These are phyloP conservation scores for Bipolaris cookei DNA, from an alignment of 2,329 filamentous ascomycete species.

Conservation along the genomic window DNA sequence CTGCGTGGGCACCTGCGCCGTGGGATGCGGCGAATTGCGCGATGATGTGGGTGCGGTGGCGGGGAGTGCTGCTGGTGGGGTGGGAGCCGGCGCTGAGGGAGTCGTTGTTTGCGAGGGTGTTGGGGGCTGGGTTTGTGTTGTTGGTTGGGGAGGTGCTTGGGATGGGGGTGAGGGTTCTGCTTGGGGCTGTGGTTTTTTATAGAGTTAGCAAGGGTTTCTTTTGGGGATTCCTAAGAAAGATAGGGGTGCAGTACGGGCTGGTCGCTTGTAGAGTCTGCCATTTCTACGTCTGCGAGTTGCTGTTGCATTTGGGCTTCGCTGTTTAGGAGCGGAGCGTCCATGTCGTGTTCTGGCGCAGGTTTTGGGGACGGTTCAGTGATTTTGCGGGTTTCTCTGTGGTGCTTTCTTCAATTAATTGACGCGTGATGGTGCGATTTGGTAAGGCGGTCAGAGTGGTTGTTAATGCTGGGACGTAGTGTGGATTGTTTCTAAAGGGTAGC, in stretches of 20 bases:
- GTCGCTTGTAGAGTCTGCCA: slow-evolving; percentile 32
- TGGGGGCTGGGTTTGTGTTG: slow-evolving; percentile 18
- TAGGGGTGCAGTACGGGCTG: slow-evolving; percentile 5
- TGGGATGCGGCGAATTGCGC: slow-evolving; percentile 47
- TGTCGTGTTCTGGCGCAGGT: slow-evolving; percentile 23
- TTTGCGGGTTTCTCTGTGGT: not conserved
- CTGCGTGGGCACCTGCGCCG: slow-evolving; percentile 38
- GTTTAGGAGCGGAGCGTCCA: slow-evolving; percentile 28
- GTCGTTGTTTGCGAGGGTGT: slow-evolving; percentile 10
- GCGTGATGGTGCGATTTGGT: not conserved
- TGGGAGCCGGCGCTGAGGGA: slow-evolving; percentile 7
- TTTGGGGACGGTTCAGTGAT: slow-evolving; percentile 12
- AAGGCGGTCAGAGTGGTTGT: not conserved
- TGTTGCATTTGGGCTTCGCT: slow-evolving; percentile 17
- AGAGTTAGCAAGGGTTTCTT: not conserved
- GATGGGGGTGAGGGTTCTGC: not conserved
- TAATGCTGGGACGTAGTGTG: not conserved
- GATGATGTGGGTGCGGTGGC: slow-evolving; percentile 31
- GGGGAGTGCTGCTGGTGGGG: slow-evolving; percentile 6
- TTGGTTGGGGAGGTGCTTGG: slow-evolving; percentile 10
- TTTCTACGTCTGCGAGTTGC: slow-evolving; percentile 36
- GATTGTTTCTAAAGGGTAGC: slow-evolving; percentile 6
- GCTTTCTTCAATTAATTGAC: not conserved
- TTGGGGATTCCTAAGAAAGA: not conserved
- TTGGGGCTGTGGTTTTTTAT: not conserved